Base-by-base conservation (phyloP, 768 basidiomycete genomes). In the Hirschioporus abietinus region DNA sequence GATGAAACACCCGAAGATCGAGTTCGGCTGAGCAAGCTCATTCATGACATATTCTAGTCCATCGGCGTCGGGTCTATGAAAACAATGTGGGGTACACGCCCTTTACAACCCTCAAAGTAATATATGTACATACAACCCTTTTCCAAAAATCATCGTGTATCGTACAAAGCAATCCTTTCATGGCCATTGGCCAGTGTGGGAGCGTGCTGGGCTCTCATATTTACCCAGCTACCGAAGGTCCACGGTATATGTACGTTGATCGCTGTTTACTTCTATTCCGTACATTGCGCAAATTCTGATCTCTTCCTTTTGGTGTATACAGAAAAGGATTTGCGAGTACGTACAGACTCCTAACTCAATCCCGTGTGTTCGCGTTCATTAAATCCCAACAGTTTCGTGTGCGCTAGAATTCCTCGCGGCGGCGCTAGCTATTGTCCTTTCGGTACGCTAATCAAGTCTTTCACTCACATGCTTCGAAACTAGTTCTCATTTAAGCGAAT, bases 201-300 rank as follows among this genome's bases (percentile, higher is more conserved):
- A 89, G 89, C 68, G 76, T 91, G 61, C 79, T 90, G n/a, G 90
- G 89, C n/a, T 83, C 89, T 0, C 89, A 91, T 67, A 77, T 92
- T 15, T 92, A 86, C 75, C 91, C 90, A 0, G 77, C 81, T 18
- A 79, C 81, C 0, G 85, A 91, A 52, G 84, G 85, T 0, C 91
- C 91, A 0, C 76, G 76, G 52, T 92, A 91, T 69, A 83, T 83
- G 90, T 91, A 63, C 69, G 86, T 71, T 25, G 4, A 3, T 30
- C 30, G 30, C 30, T 35, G 27, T 57, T 35, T 36, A 3, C 34
- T 5, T 24, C 20, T 20, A 15, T 68, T 58, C 36, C 25, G 20
- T 26, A 23, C 20, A 24, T 1, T n/a, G 25, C 9, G 26, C 9
- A 20, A 20, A 59, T 23, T 7, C 34, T 7, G 67, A 30, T 60